Evolutionary conservation across 148 eudicot genomes (phyloP).

Genomic region (Vaccinium vitisidaea): DNA sequence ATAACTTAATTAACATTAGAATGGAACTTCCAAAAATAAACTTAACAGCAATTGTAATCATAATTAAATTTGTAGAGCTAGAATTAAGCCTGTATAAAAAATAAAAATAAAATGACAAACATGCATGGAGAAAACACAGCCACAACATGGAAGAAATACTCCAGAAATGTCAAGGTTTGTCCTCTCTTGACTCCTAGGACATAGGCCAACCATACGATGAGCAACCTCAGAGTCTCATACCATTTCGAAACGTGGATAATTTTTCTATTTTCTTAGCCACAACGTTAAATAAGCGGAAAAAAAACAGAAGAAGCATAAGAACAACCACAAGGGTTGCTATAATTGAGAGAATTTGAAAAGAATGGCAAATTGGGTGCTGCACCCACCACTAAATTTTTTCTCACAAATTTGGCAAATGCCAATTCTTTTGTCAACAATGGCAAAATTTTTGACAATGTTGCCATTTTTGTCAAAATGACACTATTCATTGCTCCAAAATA

Average conservation of each 20-base stretch:
- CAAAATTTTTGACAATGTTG: no score
- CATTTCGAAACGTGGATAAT: neutral
- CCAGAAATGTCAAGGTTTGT: slow-evolving; percentile 6
- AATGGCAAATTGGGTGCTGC: no score
- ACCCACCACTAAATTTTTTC: no score
- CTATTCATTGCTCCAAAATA: no score
- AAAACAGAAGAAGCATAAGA: neutral
- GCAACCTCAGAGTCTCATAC: neutral
- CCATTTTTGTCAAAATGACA: no score
- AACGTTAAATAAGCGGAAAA: neutral
- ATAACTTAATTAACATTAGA: neutral
- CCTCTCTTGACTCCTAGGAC: neutral
- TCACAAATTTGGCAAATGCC: no score
- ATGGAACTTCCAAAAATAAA: neutral
- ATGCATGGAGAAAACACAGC: neutral
- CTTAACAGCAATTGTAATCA: neutral
- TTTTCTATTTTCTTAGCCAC: neutral
- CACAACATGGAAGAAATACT: neutral
- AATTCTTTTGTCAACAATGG: no score
- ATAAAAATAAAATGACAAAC: neutral
- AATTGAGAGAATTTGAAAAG: no score
- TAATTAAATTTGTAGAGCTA: neutral
- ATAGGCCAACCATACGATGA: neutral
- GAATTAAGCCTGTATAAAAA: neutral
- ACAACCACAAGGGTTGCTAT: no score